Conservation (phyloP, 1,139 yeast genomes). For the Suhomyces coccinellae region DNA sequence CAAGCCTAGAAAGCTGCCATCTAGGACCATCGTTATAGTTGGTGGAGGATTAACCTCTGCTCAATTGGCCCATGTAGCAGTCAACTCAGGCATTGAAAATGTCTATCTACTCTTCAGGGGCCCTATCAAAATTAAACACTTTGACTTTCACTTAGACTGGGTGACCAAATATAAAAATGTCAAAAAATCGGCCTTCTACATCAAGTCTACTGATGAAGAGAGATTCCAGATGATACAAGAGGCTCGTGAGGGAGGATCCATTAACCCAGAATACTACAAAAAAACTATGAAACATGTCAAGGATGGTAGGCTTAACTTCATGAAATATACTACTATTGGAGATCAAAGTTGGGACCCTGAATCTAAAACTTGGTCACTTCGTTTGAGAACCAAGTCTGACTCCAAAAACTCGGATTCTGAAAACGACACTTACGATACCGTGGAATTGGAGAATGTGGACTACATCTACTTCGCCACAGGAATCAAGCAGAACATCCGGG, state of each 20-base stretch:
- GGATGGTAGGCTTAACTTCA: slow-evolving; percentile 28
- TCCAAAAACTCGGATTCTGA: slow-evolving; percentile 10
- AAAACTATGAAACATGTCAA: slow-evolving; percentile 32
- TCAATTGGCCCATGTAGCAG: slow-evolving; percentile 45
- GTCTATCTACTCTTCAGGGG: slow-evolving; percentile 42
- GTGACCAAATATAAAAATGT: slow-evolving; percentile 51
- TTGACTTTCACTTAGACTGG: slow-evolving; percentile 54
- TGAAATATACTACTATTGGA: slow-evolving; percentile 26
- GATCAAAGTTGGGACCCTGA: slow-evolving; percentile 24
- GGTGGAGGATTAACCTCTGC: slow-evolving; percentile 55
- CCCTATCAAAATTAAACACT: slow-evolving; percentile 46
- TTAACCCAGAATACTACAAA: slow-evolving; percentile 48
- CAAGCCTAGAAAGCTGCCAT: slow-evolving; percentile 17
- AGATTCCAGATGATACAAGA: slow-evolving; percentile 41
- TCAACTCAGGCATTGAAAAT: slow-evolving; percentile 30
- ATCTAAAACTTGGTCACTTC: slow-evolving; percentile 17
- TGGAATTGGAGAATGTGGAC: slow-evolving; percentile 23
- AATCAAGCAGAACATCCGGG: slow-evolving; percentile 31
- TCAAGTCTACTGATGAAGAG: slow-evolving; percentile 45
- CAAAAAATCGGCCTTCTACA: slow-evolving; percentile 44
- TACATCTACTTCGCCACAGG: slow-evolving; percentile 50
- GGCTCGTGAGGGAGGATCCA: slow-evolving; percentile 50
- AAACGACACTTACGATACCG: slow-evolving; percentile 9
- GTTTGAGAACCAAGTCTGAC: slow-evolving; percentile 6
- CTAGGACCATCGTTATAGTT: slow-evolving; percentile 36